These are phyloP conservation scores for Beauveria bassiana DNA, from an alignment of 2,329 filamentous ascomycete genomes.

Conservation along the genomic window DNA sequence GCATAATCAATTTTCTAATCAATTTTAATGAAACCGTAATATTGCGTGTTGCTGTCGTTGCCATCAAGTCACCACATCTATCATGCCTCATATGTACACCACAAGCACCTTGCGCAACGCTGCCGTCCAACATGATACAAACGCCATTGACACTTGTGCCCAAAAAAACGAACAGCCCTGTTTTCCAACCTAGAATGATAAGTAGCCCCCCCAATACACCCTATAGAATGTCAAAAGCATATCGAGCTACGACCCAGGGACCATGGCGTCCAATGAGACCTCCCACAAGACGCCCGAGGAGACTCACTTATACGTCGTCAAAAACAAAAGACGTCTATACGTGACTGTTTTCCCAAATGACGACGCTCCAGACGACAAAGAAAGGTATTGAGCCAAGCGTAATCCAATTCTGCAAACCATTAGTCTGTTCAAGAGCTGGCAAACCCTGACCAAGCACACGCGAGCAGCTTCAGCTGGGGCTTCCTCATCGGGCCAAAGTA, in stretches of 20 bases:
- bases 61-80: background rate
- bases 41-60: background rate
- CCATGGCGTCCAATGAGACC: background rate
- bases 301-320: constrained; percentile 1
- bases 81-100: background rate
- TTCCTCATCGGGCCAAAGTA: constrained; percentile 10
- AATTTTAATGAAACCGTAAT: background rate
- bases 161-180: background rate
- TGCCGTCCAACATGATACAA: background rate
- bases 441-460: background rate
- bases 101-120: background rate
- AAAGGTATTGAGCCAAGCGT: background rate
- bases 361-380: background rate
- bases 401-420: background rate
- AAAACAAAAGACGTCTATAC: constrained; percentile 6
- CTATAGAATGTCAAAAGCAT: background rate
- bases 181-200: background rate
- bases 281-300: background rate
- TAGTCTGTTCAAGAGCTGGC: background rate
- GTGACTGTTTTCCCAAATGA: constrained; percentile 5
- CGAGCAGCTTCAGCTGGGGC: constrained; percentile 9
- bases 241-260: background rate
- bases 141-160: background rate
- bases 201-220: background rate
- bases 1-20: background rate